Base-by-base conservation (phyloP, 176 grass and related monocot genomes). In the Elymus sibiricus region DNA sequence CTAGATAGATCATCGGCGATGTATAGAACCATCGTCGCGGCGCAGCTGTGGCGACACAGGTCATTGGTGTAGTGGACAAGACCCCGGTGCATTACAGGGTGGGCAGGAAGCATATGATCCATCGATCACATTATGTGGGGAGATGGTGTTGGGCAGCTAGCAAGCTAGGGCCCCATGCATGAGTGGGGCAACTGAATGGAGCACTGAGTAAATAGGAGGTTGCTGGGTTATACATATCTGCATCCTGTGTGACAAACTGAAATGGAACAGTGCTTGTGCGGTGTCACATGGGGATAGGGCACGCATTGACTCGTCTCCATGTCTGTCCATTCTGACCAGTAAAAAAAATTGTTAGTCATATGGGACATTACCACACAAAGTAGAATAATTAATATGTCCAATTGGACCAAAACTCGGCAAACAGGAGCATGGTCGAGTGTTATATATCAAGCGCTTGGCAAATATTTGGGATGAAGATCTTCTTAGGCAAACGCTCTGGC, bases 201-300 rank as follows among this genome's bases (percentile, higher is more conserved):
- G 35, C 34, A 67, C 60, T 84, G 69, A 81, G 76, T 88, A 76
- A 84, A 84, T 88, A 40, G 60, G 89, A 84, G 29, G 58, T 61
- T 67, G 80, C 44, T 38, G 74, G 15, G 34, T 44, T 65, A 66
- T 51, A 75, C 26, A 74, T 64, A 65, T 55, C 72, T 86, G 64
- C 65, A 74, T 58, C 55, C 21, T 22, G 15, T 55, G 66, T 74
- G 64, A 46, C 74, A 79, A 79, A 79, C 79, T 79, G 65, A 83
- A 86, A 74, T 60, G 27, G 80, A 80, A 75, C 84, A 43, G 9
- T 71, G 55, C 63, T 72, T 64, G 55, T 55, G 79, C 16, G 12
- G 73, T 86, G 79, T 73, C 84, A 79, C 84, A 73, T 83, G 79
- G 56, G 43, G 24, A 74, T 84, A 44, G 28, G 10, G 4, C 55